Percentiles rank a stretch among this genome's conserved stretches.
These are phyloP conservation scores for Ganoderma lingzhi DNA, from an alignment of 1,284 basidiomycete genomes.

Conservation along the genomic window DNA sequence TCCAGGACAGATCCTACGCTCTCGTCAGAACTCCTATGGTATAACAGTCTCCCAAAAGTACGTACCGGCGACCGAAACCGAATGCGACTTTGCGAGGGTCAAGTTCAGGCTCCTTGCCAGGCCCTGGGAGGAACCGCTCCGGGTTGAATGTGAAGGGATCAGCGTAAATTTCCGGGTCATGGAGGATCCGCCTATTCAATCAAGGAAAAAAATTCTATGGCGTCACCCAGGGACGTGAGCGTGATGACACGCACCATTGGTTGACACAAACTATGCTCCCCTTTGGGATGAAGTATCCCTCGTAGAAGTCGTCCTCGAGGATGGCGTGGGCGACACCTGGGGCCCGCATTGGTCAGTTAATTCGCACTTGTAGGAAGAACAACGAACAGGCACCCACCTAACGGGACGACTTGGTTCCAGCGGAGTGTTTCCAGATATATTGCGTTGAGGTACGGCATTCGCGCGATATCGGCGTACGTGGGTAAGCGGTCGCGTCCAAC, in stretches of 20 bases:
- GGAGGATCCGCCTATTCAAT: slow-evolving; percentile 37
- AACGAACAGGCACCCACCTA: slow-evolving; percentile 30
- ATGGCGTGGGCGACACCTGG: slow-evolving; percentile 37
- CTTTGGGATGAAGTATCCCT: slow-evolving; percentile 41
- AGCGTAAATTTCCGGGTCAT: slow-evolving; percentile 38
- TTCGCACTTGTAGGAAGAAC: background rate
- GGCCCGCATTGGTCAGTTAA: background rate
- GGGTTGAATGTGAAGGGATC: slow-evolving; percentile 42
- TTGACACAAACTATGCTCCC: slow-evolving; percentile 39
- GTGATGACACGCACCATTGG: slow-evolving; percentile 29
- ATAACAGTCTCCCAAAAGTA: background rate
- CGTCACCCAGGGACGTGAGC: background rate
- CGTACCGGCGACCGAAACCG: slow-evolving; percentile 41
- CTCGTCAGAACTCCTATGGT: background rate
- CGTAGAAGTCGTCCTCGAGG: slow-evolving; percentile 39
- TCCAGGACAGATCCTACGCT: slow-evolving; percentile 36
- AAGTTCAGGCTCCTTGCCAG: slow-evolving; percentile 25
- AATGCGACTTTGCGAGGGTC: slow-evolving; percentile 39
- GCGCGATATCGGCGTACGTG: slow-evolving; percentile 37
- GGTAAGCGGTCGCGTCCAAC: slow-evolving; percentile 42
- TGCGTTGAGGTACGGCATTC: slow-evolving; percentile 43
- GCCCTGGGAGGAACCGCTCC: slow-evolving; percentile 36
- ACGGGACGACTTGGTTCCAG: slow-evolving; percentile 38
- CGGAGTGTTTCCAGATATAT: slow-evolving; percentile 41
- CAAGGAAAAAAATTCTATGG: background rate